Conservation (phyloP, 306 rosid species). For the Spatholobus suberectus region DNA sequence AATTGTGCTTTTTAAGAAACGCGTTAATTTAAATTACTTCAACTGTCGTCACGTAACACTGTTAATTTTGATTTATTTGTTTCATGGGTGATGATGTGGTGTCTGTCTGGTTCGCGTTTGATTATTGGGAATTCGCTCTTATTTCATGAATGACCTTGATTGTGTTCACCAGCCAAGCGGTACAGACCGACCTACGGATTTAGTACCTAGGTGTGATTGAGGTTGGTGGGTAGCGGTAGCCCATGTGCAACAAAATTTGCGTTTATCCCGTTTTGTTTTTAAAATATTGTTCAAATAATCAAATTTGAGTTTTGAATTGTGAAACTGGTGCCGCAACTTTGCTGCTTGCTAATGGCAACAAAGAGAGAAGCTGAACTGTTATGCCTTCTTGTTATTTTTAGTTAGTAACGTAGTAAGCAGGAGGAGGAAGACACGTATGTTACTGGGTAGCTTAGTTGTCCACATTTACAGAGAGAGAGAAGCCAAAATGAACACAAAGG, state of each 20-base stretch:
- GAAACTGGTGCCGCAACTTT: not conserved
- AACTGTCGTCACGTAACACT: not conserved
- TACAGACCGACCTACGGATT: not conserved
- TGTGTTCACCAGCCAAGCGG: slow-evolving; percentile 12
- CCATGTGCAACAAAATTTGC: not conserved
- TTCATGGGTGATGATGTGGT: not conserved
- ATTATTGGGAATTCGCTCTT: slow-evolving; percentile 13
- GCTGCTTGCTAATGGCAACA: not conserved
- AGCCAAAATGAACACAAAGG: not conserved
- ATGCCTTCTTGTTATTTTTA: not conserved
- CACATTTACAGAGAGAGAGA: not conserved
- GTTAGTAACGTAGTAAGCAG: not conserved
- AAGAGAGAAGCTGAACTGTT: not conserved
- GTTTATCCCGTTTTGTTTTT: not conserved
- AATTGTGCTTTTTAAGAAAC: not conserved
- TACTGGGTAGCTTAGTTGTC: slow-evolving; percentile 10
- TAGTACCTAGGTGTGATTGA: not conserved
- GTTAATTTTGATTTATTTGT: not conserved
- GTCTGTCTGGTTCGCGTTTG: not conserved
- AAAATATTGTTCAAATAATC: not conserved
- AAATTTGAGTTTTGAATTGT: not conserved
- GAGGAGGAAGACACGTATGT: not conserved
- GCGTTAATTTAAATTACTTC: not conserved
- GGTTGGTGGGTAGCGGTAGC: slow-evolving; percentile 16
- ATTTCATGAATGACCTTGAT: not conserved